A percentile compares a stretch with the other conserved stretches of the same genome.
Evolutionary conservation across 2,329 filamentous ascomycete species (phyloP).

Genomic region (Blastomyces parvus): DNA sequence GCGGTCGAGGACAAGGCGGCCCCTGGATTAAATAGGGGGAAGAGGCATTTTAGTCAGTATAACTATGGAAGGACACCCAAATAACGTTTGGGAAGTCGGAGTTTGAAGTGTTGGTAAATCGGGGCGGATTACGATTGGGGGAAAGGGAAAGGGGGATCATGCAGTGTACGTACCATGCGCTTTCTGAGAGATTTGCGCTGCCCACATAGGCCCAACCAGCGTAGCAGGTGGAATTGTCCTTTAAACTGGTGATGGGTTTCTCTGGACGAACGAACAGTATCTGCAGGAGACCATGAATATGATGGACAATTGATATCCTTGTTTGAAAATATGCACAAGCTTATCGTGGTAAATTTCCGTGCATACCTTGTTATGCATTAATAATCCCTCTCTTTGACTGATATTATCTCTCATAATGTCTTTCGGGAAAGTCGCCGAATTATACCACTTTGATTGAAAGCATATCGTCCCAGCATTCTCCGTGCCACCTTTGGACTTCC

Average conservation of each 20-base stretch:
- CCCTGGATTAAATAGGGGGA: constrained; percentile 45
- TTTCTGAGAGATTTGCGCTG: constrained; percentile 85
- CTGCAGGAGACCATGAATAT: constrained; percentile 17
- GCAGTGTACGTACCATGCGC: constrained; percentile 61
- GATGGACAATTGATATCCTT: not conserved
- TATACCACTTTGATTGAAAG: constrained; percentile 63
- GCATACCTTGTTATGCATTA: constrained; percentile 78
- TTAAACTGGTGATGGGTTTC: constrained; percentile 17
- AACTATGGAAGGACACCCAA: not conserved
- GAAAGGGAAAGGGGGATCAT: not conserved
- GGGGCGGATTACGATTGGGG: not conserved
- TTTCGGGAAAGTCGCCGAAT: constrained; percentile 58
- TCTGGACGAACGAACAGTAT: constrained; percentile 28
- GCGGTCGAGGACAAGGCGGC: constrained; percentile 62
- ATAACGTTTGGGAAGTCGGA: not conserved
- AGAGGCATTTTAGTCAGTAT: constrained; percentile 2
- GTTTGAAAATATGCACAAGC: not conserved
- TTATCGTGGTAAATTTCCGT: not conserved
- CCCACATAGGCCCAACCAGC: constrained; percentile 74
- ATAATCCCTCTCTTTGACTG: constrained; percentile 58
- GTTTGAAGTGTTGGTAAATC: not conserved
- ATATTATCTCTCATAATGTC: constrained; percentile 64
- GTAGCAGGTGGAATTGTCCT: constrained; percentile 24
- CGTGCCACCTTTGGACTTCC: constrained; percentile 53
- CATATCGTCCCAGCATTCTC: constrained; percentile 72